Conservation (phyloP, 306 rosid species). For the Hippophae tibetana region DNA sequence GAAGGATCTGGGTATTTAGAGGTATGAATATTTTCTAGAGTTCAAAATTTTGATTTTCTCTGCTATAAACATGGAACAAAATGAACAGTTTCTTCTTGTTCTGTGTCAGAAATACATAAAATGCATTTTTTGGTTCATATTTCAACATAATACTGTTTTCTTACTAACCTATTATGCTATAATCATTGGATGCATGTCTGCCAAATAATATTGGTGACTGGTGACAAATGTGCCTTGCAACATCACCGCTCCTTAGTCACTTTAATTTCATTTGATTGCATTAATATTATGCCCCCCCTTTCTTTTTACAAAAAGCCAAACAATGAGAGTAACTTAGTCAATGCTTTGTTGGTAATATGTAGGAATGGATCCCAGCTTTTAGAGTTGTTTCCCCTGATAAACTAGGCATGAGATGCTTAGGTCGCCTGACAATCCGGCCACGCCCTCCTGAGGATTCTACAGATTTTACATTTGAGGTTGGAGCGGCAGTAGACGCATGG, state of each 20-base stretch:
- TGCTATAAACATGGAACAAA: constrained; percentile 6
- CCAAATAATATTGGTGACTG: too few species aligned
- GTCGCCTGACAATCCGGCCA: constrained; percentile 67
- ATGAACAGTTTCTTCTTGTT: neutral
- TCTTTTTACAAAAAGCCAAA: too few species aligned
- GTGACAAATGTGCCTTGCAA: too few species aligned
- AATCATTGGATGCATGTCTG: too few species aligned
- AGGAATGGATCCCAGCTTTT: constrained; percentile 67
- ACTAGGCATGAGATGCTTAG: constrained; percentile 54
- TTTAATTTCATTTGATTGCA: too few species aligned
- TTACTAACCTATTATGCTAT: too few species aligned
- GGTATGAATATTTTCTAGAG: constrained; percentile 29
- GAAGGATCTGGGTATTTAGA: constrained; percentile 45
- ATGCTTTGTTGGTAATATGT: constrained; percentile 24
- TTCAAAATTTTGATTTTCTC: constrained; percentile 8
- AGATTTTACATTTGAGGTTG: constrained; percentile 34
- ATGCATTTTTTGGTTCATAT: too few species aligned
- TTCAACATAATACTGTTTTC: too few species aligned
- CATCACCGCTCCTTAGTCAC: too few species aligned
- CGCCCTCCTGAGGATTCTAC: constrained; percentile 31
- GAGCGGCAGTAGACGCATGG: constrained; percentile 71
- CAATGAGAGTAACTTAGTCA: neutral
- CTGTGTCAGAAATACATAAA: neutral
- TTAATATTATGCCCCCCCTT: too few species aligned
- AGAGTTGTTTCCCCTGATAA: constrained; percentile 64